Evolutionary conservation across 805 yeast genomes (phyloP).

Genomic region (Candida orba): DNA sequence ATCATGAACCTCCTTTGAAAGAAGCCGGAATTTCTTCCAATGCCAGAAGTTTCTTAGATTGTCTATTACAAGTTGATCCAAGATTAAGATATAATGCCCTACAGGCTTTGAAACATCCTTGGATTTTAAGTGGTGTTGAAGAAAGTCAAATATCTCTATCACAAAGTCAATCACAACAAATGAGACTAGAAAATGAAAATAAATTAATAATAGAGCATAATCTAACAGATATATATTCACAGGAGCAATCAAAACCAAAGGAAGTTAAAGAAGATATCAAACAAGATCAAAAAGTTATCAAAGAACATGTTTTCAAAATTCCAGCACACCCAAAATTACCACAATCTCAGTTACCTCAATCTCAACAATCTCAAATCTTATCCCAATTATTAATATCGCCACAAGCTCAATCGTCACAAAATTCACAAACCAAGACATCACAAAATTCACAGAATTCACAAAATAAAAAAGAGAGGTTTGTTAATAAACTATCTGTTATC

Average conservation of each 20-base stretch:
- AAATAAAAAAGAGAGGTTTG: background rate
- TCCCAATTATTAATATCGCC: constrained; percentile 14
- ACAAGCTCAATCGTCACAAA: constrained; percentile 16
- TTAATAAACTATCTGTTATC: constrained; percentile 15
- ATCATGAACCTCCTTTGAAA: constrained; percentile 67
- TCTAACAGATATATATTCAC: no score
- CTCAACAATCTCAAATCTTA: constrained; percentile 2
- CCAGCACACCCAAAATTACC: constrained; percentile 12
- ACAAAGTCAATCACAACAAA: constrained; percentile 66
- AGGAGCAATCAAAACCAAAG: background rate
- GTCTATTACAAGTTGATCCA: constrained; percentile 74
- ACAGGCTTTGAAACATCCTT: constrained; percentile 70
- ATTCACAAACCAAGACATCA: background rate
- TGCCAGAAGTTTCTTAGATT: constrained; percentile 66
- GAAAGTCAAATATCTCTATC: constrained; percentile 49
- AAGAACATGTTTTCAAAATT: constrained; percentile 16
- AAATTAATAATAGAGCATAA: constrained; percentile 10
- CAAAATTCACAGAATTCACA: background rate
- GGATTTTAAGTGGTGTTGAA: constrained; percentile 44
- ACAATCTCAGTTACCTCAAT: constrained; percentile 7
- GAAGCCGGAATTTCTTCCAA: constrained; percentile 57
- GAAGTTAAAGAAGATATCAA: constrained; percentile 1
- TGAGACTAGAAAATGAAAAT: constrained; percentile 30
- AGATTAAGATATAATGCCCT: constrained; percentile 62
- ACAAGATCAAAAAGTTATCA: constrained; percentile 2